A percentile compares a stretch with the other conserved stretches of the same genome.
These are phyloP conservation scores for Intubia oerlemansii DNA, from an alignment of 2,329 filamentous ascomycete species.

Conservation along the genomic window DNA sequence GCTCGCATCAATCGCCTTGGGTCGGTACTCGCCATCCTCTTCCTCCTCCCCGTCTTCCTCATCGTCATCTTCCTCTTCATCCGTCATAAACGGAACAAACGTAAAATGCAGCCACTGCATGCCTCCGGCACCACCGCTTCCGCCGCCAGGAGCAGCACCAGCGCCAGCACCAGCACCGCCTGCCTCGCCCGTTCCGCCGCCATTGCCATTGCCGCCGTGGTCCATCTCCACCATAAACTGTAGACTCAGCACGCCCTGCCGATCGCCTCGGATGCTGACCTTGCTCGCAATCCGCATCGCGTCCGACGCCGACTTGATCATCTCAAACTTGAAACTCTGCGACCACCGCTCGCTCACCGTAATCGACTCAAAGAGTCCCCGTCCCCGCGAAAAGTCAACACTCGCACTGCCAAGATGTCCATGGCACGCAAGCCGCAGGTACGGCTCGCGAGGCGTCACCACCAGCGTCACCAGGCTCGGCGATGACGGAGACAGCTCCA, in stretches of 20 bases:
- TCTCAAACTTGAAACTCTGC: constrained; percentile 69
- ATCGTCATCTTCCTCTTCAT: constrained; percentile 22
- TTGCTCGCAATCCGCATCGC: constrained; percentile 91
- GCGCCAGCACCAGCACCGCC: no score
- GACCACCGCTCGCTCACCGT: constrained; percentile 35
- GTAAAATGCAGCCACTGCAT: constrained; percentile 65
- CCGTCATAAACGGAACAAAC: constrained; percentile 54
- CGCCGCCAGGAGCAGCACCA: no score
- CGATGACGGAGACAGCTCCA: constrained; percentile 47
- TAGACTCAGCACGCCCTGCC: constrained; percentile 74
- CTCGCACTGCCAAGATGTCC: constrained; percentile 38
- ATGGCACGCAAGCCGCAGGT: constrained; percentile 51
- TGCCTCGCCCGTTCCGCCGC: no score
- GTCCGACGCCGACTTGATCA: constrained; percentile 66
- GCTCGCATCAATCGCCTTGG: not conserved
- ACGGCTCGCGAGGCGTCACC: constrained; percentile 42
- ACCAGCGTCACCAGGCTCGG: constrained; percentile 51
- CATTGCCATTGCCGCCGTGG: not conserved
- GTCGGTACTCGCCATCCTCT: not conserved
- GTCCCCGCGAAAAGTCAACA: constrained; percentile 43
- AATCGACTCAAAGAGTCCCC: constrained; percentile 55
- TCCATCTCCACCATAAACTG: constrained; percentile 94
- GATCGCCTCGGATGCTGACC: constrained; percentile 74
- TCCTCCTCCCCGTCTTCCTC: constrained; percentile 9
- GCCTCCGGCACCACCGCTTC: constrained; percentile 16